A percentile compares a stretch with the other conserved stretches of the same genome.
Evolutionary conservation across 495 filamentous ascomycete species (phyloP).

Genomic region (Choiromyces venosus): DNA sequence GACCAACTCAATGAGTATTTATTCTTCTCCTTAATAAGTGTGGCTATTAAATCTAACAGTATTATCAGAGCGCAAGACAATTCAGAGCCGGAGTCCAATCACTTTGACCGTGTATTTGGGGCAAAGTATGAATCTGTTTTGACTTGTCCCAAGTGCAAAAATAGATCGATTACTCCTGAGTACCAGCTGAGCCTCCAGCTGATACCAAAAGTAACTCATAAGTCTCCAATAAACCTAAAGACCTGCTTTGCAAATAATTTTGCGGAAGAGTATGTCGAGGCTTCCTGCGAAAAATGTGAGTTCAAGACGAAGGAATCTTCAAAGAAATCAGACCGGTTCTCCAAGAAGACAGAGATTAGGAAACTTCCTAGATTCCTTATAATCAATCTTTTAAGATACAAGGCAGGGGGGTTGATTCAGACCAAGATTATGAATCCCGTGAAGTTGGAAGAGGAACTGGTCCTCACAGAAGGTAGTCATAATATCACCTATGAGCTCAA

Average conservation of each 20-base stretch:
- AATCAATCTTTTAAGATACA: slow-evolving; percentile 32
- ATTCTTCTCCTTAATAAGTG: not conserved
- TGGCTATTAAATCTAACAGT: not conserved
- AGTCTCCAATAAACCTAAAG: slow-evolving; percentile 7
- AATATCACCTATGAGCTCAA: slow-evolving; percentile 23
- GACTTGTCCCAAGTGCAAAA: slow-evolving; percentile 33
- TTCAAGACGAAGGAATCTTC: slow-evolving; percentile 22
- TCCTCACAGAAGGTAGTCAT: slow-evolving; percentile 12
- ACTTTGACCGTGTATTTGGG: slow-evolving; percentile 32
- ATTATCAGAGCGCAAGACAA: not conserved
- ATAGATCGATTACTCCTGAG: slow-evolving; percentile 22
- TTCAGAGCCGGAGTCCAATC: slow-evolving; percentile 10
- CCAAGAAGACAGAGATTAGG: slow-evolving; percentile 28
- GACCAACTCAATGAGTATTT: slow-evolving; percentile 27
- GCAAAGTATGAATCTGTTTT: slow-evolving; percentile 32
- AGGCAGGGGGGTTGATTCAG: not conserved
- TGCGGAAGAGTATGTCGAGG: slow-evolving; percentile 30
- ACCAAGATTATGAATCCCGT: slow-evolving; percentile 29
- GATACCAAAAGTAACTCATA: not conserved
- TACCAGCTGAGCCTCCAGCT: not conserved
- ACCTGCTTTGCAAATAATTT: slow-evolving; percentile 20
- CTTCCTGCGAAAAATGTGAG: slow-evolving; percentile 38
- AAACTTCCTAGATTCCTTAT: slow-evolving; percentile 27
- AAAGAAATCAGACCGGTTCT: slow-evolving; percentile 21
- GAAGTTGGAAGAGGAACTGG: slow-evolving; percentile 24